Base-by-base conservation (phyloP, 352 stramenopile species). In the Pythium dissotocum region DNA sequence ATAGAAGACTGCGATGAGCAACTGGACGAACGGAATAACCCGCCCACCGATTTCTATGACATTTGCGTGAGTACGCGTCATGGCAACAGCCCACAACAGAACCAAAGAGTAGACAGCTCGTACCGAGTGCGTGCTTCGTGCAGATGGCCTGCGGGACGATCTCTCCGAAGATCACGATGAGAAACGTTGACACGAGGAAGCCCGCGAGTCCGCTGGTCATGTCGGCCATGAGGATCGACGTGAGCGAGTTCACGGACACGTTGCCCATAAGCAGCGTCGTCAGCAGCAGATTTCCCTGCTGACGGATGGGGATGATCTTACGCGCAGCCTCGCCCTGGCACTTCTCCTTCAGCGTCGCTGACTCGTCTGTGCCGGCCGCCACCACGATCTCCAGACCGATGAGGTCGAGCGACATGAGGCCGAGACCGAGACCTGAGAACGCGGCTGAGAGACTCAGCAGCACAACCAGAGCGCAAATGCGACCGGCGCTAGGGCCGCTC, bases 301-400 rank as follows among this genome's bases (percentile, higher is more conserved):
- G 77, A 13, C 97, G 92, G 51, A 99, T 77, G 6, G 94, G 91
- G 28, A 91, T 78, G 28, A 98, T 97, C 58, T 84, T 82, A 24
- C 78, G 81, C 18, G 90, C 89, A 16, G 78, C 82, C 5, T 73
- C 71, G 28, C 79, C 80, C 65, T 91, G 84, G 21, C 74, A 63
- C 10, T 79, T 77, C 69, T 97, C 88, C 48, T 83, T 79, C 14
- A 76, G 65, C 6, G 83, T 95, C 48, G 88, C 80, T 44, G 80
- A 65, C 51, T 83, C 78, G 75, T 99, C 92, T 49, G 94, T 90
- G n/a, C 95, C 94, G 5, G 82, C 81, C 5, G 85, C 83, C 68
- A 98, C 93, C 60, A 99, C 94, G 60, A 99, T 99, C 78, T 99
- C 91, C 26, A 99, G 82, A 4, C 94, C 96, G 26, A 97, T 99